Base-by-base conservation (phyloP, 1,139 yeast species). In the Hanseniaspora uvarum region DNA sequence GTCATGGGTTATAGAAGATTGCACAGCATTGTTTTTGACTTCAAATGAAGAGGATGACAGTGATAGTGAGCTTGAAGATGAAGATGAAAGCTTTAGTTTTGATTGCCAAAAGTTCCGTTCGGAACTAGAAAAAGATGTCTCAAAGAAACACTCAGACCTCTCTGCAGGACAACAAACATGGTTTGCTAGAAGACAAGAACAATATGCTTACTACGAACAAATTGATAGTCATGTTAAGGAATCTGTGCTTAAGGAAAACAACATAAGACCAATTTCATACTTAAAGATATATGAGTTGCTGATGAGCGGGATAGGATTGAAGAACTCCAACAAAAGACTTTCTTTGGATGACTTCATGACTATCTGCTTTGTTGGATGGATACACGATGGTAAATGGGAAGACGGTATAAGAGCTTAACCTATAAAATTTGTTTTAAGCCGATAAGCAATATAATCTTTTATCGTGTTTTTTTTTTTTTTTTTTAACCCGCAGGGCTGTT, bases 321-420 rank as follows among this genome's bases (percentile, higher is more conserved):
- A 18, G 4, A 30, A 11, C 21, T 28, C 18, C 6, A 43, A 26
- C 18, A n/a, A 50, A n/a, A 31, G 39, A n/a, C 10, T 50, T 6
- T 41, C 45, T 18, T n/a, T 50, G 34, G 37, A 28, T 5, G 53
- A 50, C 30, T 50, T 41, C 21, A 50, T 50, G 53, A 34, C 30
- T 18, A 43, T 50, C 7, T 41, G 47, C 19, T 50, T 50, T 16
- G 53, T 50, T 1, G 53, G 53, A 1, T 50, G 53, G 53, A 41
- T 50, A 16, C 53, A 50, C n/a, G 53, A 50, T 21, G 53, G 53
- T 11, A 50, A 50, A 18, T 50, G 47, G 53, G 53, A 50, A 28
- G 53, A 50, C n/a, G 53, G 47, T 1, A 41, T 50, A 7, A 28
- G 53, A 34, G 53, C 53, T 6, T 50, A 11, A 36, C 24, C 11